These are phyloP conservation scores for Diaporthe nobilis DNA, from an alignment of 2,329 filamentous ascomycete species.

Conservation along the genomic window DNA sequence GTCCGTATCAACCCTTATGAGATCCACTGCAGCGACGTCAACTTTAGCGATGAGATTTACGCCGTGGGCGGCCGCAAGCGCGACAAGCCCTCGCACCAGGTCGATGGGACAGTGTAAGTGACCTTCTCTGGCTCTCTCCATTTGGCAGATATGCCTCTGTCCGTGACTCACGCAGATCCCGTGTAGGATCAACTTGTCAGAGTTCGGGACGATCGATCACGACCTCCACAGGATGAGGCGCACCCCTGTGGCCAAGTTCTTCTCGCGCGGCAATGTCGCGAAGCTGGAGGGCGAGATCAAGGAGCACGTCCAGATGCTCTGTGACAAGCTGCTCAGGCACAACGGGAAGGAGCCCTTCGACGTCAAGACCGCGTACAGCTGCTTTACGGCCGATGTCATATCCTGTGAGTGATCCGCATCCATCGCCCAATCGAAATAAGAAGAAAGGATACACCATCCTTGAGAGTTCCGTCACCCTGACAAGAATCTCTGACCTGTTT, in stretches of 20 bases:
- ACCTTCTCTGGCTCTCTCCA: neutral
- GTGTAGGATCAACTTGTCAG: slow-evolving; percentile 22
- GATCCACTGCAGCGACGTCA: slow-evolving; percentile 51
- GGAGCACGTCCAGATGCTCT: slow-evolving; percentile 42
- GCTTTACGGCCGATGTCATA: slow-evolving; percentile 38
- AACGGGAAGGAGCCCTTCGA: slow-evolving; percentile 30
- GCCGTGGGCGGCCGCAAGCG: slow-evolving; percentile 37
- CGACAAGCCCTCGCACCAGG: slow-evolving; percentile 42
- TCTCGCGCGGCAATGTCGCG: slow-evolving; percentile 43
- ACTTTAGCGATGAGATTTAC: slow-evolving; percentile 49
- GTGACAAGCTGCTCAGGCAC: slow-evolving; percentile 41
- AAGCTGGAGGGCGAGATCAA: slow-evolving; percentile 44
- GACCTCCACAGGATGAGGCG: slow-evolving; percentile 43
- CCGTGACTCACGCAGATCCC: neutral
- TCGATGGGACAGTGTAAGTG: slow-evolving; percentile 35
- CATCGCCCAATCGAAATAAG: slow-evolving; percentile 11
- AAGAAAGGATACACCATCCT: neutral
- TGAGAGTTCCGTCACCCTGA: neutral
- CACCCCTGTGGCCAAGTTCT: slow-evolving; percentile 43
- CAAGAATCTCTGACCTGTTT: neutral
- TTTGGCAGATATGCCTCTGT: no score
- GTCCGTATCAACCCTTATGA: slow-evolving; percentile 52
- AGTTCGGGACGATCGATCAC: slow-evolving; percentile 42
- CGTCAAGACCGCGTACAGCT: slow-evolving; percentile 40
- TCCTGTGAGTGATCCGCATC: slow-evolving; percentile 32